phyloP scores from a whole-genome alignment of 805 yeast genomes.

The Naumovozyma dairenensis region DNA sequence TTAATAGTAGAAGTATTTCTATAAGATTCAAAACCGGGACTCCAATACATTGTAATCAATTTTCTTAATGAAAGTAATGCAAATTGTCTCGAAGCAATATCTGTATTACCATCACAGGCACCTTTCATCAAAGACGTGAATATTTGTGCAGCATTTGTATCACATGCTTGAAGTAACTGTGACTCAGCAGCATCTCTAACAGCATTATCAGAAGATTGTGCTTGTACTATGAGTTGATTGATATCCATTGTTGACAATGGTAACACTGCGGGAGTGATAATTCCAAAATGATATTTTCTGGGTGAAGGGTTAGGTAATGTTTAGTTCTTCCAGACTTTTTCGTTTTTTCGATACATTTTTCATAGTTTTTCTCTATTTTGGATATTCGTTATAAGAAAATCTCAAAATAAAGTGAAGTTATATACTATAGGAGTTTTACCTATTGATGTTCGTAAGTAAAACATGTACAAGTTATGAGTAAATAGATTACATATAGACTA shows the following conservation, averaged over 20 bases:
- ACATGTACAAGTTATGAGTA: background rate
- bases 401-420: too few relatives aligned
- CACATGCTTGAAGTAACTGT: constrained; percentile 35
- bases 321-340: too few relatives aligned
- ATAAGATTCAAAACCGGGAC: constrained; percentile 69
- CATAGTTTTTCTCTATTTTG: too few relatives aligned
- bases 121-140: constrained; percentile 36
- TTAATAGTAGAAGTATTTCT: constrained; percentile 49
- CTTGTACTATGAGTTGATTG: constrained; percentile 18
- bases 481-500: background rate
- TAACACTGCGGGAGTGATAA: too few relatives aligned
- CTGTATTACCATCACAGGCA: constrained; percentile 26
- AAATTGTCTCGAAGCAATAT: constrained; percentile 44
- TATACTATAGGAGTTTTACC: too few relatives aligned
- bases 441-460: too few relatives aligned
- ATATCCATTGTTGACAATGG: constrained; percentile 3
- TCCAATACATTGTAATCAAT: constrained; percentile 68
- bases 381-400: too few relatives aligned
- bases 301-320: too few relatives aligned
- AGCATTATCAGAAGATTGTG: constrained; percentile 40
- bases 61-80: constrained; percentile 58
- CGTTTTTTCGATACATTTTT: too few relatives aligned
- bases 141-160: constrained; percentile 40
- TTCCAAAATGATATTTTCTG: too few relatives aligned
- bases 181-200: constrained; percentile 45